Evolutionary conservation across 2,329 filamentous ascomycete species (phyloP), one percentile per base, ranked within the genome.

Genomic region (Paecilomyces dactylethromorphus): DNA sequence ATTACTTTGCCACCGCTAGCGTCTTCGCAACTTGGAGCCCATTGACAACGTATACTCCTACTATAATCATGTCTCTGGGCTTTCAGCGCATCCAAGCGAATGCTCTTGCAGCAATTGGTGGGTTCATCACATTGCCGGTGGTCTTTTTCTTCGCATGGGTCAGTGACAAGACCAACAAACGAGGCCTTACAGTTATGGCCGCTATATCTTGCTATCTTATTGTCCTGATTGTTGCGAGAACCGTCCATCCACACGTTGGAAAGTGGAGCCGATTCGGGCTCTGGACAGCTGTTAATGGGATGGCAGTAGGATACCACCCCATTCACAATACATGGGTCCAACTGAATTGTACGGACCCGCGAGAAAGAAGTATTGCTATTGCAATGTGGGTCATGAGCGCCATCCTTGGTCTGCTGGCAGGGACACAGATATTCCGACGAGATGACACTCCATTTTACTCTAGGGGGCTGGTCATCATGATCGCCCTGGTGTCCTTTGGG

Each of bases 1-100:
- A 80, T 56, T 82, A 79, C 58, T 65, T 82, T 31, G 76, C 78
- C 3, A 81, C 80, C 0, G 81, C 79, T 54, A 76, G 74, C 18
- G 79, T 81, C 3, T 83, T 83, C 59, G 78, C 79, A 1, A 82
- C 80, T 0, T 83, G 80, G 79, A 78, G 78, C 8, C 78, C 81
- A 0, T 65, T 82, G 10, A 82, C 78, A 0, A 82, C 79, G 0
- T 83, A 82, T 60, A 82, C 79, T 0, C 81, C 80, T 0, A 75
- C 74, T 2, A 79, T 80, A 58, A 75, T 77, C 50, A 69, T 76
- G 68, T 68, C 74, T 1, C 69, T 82, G 0, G 79, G 80, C 0
- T 82, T 82, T 63, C 67, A 74, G 11, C 72, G 77, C 6, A 75
- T 78, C 11, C 60, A 71, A 18, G 78, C 80, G 3, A 83, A 82